These are phyloP conservation scores for Saprolegnia diclina DNA, from an alignment of 352 stramenopile genomes.

Conservation along the genomic window DNA sequence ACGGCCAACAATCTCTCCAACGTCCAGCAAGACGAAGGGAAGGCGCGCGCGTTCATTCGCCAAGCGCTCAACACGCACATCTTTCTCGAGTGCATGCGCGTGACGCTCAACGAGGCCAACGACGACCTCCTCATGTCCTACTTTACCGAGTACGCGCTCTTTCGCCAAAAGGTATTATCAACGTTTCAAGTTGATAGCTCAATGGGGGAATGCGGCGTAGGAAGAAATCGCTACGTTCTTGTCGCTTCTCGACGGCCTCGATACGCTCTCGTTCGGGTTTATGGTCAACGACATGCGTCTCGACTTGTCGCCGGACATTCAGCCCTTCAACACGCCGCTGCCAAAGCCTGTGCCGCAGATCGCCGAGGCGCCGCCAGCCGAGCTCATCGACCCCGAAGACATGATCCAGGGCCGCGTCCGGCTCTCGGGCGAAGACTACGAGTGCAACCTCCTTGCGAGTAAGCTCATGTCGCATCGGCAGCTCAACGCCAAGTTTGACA, in stretches of 20 bases:
- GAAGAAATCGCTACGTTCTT: constrained; percentile 76
- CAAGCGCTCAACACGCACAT: constrained; percentile 82
- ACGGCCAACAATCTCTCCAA: constrained; percentile 53
- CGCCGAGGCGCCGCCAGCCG: constrained; percentile 32
- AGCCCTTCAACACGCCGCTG: constrained; percentile 67
- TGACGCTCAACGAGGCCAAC: constrained; percentile 69
- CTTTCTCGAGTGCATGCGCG: constrained; percentile 55
- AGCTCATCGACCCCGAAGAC: constrained; percentile 77
- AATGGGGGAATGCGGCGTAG: neutral
- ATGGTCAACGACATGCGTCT: constrained; percentile 68
- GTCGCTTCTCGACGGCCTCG: constrained; percentile 52
- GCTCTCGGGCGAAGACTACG: constrained; percentile 56
- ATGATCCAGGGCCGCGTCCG: constrained; percentile 70
- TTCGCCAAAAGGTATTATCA: constrained; percentile 44
- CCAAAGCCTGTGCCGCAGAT: constrained; percentile 34
- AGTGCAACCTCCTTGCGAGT: constrained; percentile 57
- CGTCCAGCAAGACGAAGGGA: constrained; percentile 67
- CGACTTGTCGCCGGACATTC: constrained; percentile 50
- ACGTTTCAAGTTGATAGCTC: neutral
- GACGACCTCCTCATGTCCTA: constrained; percentile 70
- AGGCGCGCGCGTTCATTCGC: constrained; percentile 65
- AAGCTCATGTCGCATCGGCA: constrained; percentile 77
- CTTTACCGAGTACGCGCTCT: constrained; percentile 72
- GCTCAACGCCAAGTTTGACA: constrained; percentile 61
- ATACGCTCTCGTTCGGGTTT: constrained; percentile 72